Evolutionary conservation across 1,284 basidiomycete genomes (phyloP), one percentile per base, ranked within the genome.

Genomic region (Rhodotorula sp.): DNA sequence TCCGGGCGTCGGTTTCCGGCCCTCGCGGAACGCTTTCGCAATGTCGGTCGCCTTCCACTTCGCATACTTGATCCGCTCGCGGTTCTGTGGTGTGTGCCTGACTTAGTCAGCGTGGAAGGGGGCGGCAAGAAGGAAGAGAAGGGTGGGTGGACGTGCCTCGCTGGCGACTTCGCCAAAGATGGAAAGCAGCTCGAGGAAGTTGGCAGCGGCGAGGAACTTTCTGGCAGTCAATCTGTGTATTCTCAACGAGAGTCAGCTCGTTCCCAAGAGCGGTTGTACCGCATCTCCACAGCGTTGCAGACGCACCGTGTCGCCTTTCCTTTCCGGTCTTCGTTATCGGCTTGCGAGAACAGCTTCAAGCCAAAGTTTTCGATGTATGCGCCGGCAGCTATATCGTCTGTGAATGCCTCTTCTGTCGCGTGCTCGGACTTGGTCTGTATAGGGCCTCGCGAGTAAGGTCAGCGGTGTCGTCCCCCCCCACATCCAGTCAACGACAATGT

Each of bases 331-430:
- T 95, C 91, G 75, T 91, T 90, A 80, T 99, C 95, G n/a, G 96
- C 95, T 67, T 86, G 85, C 16, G 85, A 84, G 81, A 98, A 99
- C 39, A 98, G 88, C 74, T 87, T 90, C 49, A 96, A 83, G 1
- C 92, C 95, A 84, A 97, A 97, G 83, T 94, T 94, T 83, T 97
- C 93, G 46, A 97, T 87, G 79, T 94, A 94, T 5, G 93, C 93
- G 1, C 89, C 86, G 63, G 91, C 91, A 0, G 88, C 92, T 3
- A 87, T 84, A 78, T 97, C 93, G 76, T 90, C 87, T 69, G 91
- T 90, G 69, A 97, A 87, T 3, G 92, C 90, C 79, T 97, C 93
- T 74, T 90, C 89, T 26, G 86, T 83, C 0, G 87, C 87, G 26
- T 97, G 87, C 16, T 88, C 86, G 7, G 83, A 81, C 83, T 97